phyloP scores from a whole-genome alignment of 306 rosid species.

The Castanospermum australe region DNA sequence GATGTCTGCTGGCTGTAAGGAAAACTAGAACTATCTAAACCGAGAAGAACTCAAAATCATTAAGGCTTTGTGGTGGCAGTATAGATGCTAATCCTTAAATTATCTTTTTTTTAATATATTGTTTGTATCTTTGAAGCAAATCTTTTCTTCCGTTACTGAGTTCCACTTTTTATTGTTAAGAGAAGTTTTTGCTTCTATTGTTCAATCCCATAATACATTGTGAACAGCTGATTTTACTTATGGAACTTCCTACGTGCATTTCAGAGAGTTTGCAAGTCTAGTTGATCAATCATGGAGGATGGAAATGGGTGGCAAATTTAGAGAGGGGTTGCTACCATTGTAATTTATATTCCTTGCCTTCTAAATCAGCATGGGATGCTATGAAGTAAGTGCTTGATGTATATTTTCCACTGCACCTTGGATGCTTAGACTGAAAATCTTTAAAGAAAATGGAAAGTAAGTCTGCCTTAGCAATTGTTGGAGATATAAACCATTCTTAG shows the following conservation, averaged over 20 bases:
- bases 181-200: constrained; percentile 12
- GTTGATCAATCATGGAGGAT: constrained; percentile 87
- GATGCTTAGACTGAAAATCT: constrained; percentile 2
- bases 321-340: constrained; percentile 56
- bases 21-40: not conserved
- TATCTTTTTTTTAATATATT: not conserved
- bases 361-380: constrained; percentile 29
- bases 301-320: constrained; percentile 93
- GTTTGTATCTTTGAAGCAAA: not conserved
- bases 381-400: constrained; percentile 40
- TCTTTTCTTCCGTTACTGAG: not conserved
- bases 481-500: constrained; percentile 1
- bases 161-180: not conserved
- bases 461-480: not conserved
- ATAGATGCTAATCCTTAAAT: not conserved
- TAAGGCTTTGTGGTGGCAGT: not conserved
- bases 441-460: not conserved
- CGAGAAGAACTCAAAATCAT: not conserved
- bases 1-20: not conserved
- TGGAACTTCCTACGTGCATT: constrained; percentile 30
- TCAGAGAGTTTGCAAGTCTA: constrained; percentile 77
- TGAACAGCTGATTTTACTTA: constrained; percentile 27
- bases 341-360: constrained; percentile 30
- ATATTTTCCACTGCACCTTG: constrained; percentile 18
- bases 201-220: not conserved